Evolutionary conservation across 2,329 filamentous ascomycete species (phyloP).

Genomic region (Aspergillus puulaauensis): DNA sequence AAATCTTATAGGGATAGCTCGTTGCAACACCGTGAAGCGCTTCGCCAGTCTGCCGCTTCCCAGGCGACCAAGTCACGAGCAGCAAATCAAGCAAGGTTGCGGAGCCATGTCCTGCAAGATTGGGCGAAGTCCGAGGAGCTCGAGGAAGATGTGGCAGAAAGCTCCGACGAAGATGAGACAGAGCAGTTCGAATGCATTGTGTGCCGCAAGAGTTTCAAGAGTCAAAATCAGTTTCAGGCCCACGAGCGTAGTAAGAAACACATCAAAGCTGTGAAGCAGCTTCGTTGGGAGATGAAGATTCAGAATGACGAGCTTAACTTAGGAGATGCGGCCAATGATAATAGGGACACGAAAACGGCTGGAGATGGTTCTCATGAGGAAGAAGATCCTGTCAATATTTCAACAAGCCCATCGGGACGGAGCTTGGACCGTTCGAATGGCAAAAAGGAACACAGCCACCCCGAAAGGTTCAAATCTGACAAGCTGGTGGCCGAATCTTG

Average conservation of each 20-base stretch:
- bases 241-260: conserved; percentile 99
- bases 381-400: neutral
- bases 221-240: conserved; percentile 84
- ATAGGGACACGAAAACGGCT: neutral
- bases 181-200: conserved; percentile 64
- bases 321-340: conserved; percentile 2
- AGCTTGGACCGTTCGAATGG: neutral
- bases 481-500: neutral
- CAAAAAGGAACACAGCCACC: neutral
- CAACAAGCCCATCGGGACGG: neutral
- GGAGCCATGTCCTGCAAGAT: conserved; percentile 64
- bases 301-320: conserved; percentile 61
- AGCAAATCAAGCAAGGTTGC: conserved; percentile 73
- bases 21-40: conserved; percentile 72
- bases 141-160: conserved; percentile 51
- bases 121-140: conserved; percentile 68
- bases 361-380: neutral
- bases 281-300: conserved; percentile 78
- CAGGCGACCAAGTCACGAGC: conserved; percentile 82
- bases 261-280: conserved; percentile 75
- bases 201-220: conserved; percentile 73
- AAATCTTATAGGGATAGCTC: conserved; percentile 74
- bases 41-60: conserved; percentile 75
- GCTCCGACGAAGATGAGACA: conserved; percentile 47
- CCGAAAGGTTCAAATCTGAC: neutral